A percentile compares a stretch with the other conserved stretches of the same genome.
Conservation (phyloP, 805 yeast species). For the Lachancea sp. region DNA sequence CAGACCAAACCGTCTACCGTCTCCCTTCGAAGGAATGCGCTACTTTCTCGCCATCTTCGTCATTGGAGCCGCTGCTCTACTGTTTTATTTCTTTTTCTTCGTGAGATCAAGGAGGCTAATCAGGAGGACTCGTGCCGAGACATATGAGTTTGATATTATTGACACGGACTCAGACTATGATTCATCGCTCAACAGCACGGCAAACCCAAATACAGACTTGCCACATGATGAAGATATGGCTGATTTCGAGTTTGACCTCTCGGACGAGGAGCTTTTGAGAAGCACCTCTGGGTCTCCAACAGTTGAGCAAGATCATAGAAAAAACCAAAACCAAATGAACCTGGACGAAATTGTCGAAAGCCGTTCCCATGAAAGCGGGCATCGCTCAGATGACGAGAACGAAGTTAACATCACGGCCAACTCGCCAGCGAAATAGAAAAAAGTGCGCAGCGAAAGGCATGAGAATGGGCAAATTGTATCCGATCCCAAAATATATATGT, state of each 20-base stretch:
- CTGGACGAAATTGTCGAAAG: constrained; percentile 1
- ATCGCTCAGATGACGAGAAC: not conserved
- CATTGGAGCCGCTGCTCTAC: constrained; percentile 47
- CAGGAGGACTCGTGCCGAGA: constrained; percentile 59
- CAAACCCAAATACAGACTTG: constrained; percentile 12
- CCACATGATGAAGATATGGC: constrained; percentile 20
- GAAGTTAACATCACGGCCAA: not conserved
- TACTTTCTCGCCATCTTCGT: constrained; percentile 55
- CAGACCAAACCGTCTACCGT: constrained; percentile 32
- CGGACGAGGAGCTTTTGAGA: constrained; percentile 26
- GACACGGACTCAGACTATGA: constrained; percentile 49
- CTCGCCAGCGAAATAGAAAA: not conserved
- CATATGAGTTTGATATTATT: constrained; percentile 71
- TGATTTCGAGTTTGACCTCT: constrained; percentile 32
- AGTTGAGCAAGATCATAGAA: not conserved
- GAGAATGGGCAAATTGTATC: not conserved
- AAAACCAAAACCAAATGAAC: not conserved
- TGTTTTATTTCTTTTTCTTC: constrained; percentile 42
- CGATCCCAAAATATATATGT: not conserved
- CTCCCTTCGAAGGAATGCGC: constrained; percentile 46
- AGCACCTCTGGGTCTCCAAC: constrained; percentile 5
- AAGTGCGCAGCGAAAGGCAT: not conserved
- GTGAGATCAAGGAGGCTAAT: constrained; percentile 37
- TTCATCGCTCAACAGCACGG: constrained; percentile 23
- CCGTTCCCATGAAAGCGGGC: not conserved